Conservation (phyloP, 495 filamentous ascomycete species). For the Neurospora sp. region DNA sequence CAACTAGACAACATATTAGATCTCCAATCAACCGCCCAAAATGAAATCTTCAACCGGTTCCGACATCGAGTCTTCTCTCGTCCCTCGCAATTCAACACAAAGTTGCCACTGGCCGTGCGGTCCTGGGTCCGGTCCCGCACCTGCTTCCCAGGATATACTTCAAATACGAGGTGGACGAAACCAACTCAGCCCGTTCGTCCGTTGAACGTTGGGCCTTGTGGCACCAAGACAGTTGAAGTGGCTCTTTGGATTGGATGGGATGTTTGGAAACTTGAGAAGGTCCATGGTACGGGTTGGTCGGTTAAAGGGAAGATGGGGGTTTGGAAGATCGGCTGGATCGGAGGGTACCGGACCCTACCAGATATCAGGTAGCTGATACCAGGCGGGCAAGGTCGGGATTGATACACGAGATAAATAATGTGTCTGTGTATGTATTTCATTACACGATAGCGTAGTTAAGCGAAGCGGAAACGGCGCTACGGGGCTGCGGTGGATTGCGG, state of each 20-base stretch:
- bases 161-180: background rate
- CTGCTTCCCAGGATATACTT: background rate
- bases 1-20: background rate
- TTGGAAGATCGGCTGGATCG: background rate
- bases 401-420: background rate
- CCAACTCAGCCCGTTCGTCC: background rate
- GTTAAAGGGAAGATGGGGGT: background rate
- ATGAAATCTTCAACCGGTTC: background rate
- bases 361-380: background rate
- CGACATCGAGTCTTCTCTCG: background rate
- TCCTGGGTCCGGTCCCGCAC: background rate
- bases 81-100: background rate
- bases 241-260: background rate
- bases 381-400: background rate
- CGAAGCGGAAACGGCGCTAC: background rate
- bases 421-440: background rate
- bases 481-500: background rate
- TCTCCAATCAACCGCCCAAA: background rate
- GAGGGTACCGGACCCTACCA: background rate
- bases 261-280: background rate
- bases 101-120: background rate
- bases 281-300: background rate
- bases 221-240: background rate
- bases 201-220: background rate
- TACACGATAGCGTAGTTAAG: background rate